A percentile compares a stretch with the other conserved stretches of the same genome.
Conservation (phyloP, 371 early-diverging fungal species). For the Mucor ambiguus region DNA sequence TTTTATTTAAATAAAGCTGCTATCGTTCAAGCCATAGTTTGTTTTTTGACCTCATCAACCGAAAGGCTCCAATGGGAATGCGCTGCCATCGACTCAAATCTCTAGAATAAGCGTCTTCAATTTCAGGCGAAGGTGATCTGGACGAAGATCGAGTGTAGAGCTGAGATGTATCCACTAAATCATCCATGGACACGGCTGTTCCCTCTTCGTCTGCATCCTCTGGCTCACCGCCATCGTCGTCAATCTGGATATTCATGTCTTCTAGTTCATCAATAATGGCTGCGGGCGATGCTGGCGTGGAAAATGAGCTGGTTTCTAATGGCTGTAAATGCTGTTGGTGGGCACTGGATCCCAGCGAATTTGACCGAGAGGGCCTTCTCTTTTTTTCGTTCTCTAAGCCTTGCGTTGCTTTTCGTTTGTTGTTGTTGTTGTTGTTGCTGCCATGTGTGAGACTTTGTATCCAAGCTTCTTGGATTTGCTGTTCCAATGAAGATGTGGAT, state of each 20-base stretch:
- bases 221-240: background rate
- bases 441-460: conserved; percentile 3
- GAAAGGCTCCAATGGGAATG: conserved; percentile 64
- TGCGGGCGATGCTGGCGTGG: conserved; percentile 20
- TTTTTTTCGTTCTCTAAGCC: conserved; percentile 1
- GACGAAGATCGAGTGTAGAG: conserved; percentile 43
- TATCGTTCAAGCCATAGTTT: conserved; percentile 50
- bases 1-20: conserved; percentile 1
- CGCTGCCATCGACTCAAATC: conserved; percentile 65
- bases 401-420: background rate
- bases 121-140: conserved; percentile 54
- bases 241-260: conserved; percentile 7
- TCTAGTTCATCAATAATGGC: conserved; percentile 17
- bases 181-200: conserved; percentile 56
- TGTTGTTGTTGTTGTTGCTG: background rate
- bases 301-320: conserved; percentile 3
- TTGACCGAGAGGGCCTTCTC: conserved; percentile 12
- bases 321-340: background rate
- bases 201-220: background rate
- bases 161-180: conserved; percentile 61
- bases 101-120: conserved; percentile 45
- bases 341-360: conserved; percentile 7
- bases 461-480: conserved; percentile 21
- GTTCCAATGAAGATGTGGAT: conserved; percentile 7
- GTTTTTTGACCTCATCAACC: conserved; percentile 50